phyloP scores from a whole-genome alignment of 2,329 filamentous ascomycete species.

The Bipolaris zeicola region DNA sequence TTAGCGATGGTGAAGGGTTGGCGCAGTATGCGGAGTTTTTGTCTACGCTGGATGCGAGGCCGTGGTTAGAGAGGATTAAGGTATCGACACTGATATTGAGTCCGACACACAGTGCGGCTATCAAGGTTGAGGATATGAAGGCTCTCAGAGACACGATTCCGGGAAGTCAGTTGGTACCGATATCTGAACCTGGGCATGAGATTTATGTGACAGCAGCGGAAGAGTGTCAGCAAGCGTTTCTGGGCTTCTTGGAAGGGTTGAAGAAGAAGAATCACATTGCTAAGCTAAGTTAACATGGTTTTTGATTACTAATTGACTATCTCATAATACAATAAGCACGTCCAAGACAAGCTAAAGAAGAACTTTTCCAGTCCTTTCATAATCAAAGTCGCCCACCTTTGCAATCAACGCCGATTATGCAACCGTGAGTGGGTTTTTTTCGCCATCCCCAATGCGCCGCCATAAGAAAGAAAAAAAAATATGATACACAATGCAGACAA shows the following conservation, averaged over 20 bases:
- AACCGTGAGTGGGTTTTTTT: slow-evolving; percentile 7
- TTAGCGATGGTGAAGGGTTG: slow-evolving; percentile 39
- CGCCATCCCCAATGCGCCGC: slow-evolving; percentile 10
- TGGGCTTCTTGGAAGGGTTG: slow-evolving; percentile 45
- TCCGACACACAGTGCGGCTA: slow-evolving; percentile 42
- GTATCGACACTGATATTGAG: slow-evolving; percentile 43
- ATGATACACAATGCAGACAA: slow-evolving; percentile 4
- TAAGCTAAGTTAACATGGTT: background rate
- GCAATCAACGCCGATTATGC: slow-evolving; percentile 14
- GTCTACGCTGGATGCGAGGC: slow-evolving; percentile 38
- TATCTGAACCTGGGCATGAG: slow-evolving; percentile 43
- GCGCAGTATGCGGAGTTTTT: slow-evolving; percentile 46
- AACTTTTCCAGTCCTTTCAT: background rate
- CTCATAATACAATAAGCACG: background rate
- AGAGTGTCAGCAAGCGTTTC: slow-evolving; percentile 32
- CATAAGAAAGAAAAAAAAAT: slow-evolving; percentile 10
- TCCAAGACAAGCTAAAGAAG: background rate
- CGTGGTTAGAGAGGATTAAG: slow-evolving; percentile 33
- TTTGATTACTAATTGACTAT: background rate
- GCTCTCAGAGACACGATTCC: slow-evolving; percentile 21
- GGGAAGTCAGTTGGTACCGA: slow-evolving; percentile 29
- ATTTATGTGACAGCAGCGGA: slow-evolving; percentile 43
- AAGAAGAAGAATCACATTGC: background rate
- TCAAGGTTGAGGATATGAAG: slow-evolving; percentile 37
- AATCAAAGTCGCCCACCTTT: slow-evolving; percentile 1